Conservation (phyloP, 352 stramenopile genomes). For the Phytophthora foliorum region DNA sequence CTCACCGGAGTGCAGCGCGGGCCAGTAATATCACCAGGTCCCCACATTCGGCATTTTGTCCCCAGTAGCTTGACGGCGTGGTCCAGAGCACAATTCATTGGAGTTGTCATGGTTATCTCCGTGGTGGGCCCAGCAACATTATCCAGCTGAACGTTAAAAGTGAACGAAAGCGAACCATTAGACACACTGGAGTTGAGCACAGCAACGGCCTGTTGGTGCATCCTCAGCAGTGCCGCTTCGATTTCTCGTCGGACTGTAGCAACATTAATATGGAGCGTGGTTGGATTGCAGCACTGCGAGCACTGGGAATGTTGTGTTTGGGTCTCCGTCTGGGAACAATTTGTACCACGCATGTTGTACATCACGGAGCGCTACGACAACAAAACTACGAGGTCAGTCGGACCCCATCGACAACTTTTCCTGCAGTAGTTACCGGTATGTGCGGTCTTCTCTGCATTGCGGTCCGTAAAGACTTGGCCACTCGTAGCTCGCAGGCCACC, state of each 20-base stretch:
- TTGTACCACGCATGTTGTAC: not conserved
- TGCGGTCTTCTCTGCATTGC: constrained; percentile 16
- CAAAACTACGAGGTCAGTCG: not conserved
- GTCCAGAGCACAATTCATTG: constrained; percentile 18
- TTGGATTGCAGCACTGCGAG: constrained; percentile 22
- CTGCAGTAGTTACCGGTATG: constrained; percentile 7
- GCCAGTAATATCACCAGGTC: not conserved
- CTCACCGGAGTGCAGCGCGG: constrained; percentile 2
- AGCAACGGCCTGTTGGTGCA: not conserved
- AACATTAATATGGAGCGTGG: constrained; percentile 24
- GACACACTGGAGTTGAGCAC: not conserved
- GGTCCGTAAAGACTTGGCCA: constrained; percentile 17
- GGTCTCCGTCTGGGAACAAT: not conserved
- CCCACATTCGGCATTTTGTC: not conserved
- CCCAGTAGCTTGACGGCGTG: constrained; percentile 17
- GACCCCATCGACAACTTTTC: not conserved
- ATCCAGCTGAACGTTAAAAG: constrained; percentile 16
- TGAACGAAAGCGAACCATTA: constrained; percentile 11
- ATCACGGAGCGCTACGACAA: constrained; percentile 9
- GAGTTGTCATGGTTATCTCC: constrained; percentile 12
- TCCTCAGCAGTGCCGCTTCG: constrained; percentile 16
- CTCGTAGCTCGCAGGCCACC: constrained; percentile 11
- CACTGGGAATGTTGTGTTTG: not conserved
- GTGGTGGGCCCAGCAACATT: constrained; percentile 6
- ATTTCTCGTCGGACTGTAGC: constrained; percentile 13